Conservation (phyloP, 1,284 basidiomycete genomes). For the Fistulina hepatica region DNA sequence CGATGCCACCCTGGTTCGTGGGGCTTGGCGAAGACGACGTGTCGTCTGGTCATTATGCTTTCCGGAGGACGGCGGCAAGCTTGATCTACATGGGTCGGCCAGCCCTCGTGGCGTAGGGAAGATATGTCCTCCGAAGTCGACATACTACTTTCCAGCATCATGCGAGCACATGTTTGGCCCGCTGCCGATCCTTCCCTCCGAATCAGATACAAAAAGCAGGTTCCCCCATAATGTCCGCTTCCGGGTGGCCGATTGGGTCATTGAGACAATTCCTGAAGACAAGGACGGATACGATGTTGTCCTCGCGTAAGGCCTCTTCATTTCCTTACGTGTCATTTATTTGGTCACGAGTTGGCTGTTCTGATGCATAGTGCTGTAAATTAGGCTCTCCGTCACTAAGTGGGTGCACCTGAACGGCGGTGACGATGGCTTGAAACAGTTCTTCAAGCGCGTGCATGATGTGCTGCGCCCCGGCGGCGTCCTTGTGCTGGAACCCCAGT, state of each 20-base stretch:
- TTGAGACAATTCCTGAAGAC: slow-evolving; percentile 45
- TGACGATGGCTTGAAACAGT: slow-evolving; percentile 50
- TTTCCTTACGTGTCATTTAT: background rate
- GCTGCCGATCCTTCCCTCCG: slow-evolving; percentile 48
- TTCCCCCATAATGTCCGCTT: slow-evolving; percentile 75
- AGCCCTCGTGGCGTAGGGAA: slow-evolving; percentile 19
- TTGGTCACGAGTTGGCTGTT: background rate
- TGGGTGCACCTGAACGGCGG: slow-evolving; percentile 78
- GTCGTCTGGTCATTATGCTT: slow-evolving; percentile 58
- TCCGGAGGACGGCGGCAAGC: background rate
- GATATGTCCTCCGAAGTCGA: slow-evolving; percentile 8
- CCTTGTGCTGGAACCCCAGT: slow-evolving; percentile 69
- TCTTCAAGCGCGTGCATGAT: slow-evolving; percentile 52
- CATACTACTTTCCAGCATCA: slow-evolving; percentile 66
- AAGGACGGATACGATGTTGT: slow-evolving; percentile 57
- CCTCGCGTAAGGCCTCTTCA: slow-evolving; percentile 44
- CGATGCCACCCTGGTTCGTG: slow-evolving; percentile 56
- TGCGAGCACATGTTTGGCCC: slow-evolving; percentile 64
- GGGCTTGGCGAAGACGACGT: slow-evolving; percentile 59
- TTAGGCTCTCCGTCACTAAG: slow-evolving; percentile 71
- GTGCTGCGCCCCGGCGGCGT: slow-evolving; percentile 45
- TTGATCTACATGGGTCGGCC: slow-evolving; percentile 12
- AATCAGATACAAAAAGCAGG: slow-evolving; percentile 19
- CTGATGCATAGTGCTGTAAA: slow-evolving; percentile 1
- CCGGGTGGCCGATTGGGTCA: slow-evolving; percentile 58